Percentiles rank a stretch among this genome's conserved stretches.
These are phyloP conservation scores for Aspergillus heteromorphus DNA, from an alignment of 495 filamentous ascomycete species.

Conservation along the genomic window DNA sequence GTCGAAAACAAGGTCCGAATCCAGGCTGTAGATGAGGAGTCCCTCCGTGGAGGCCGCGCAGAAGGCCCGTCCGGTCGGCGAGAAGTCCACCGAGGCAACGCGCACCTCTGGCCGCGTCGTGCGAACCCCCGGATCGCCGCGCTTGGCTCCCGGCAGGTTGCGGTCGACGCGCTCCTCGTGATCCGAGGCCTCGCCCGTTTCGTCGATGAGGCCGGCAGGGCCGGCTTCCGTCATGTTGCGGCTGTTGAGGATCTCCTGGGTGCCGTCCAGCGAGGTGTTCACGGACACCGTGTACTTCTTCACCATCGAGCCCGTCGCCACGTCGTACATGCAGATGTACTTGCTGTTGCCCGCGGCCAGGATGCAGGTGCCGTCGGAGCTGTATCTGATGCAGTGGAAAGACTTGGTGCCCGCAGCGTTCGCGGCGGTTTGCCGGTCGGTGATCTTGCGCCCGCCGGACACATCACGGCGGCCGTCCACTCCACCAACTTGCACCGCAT, in stretches of 20 bases:
- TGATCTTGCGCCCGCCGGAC: constrained; percentile 82
- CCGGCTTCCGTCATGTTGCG: constrained; percentile 86
- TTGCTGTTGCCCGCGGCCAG: constrained; percentile 93
- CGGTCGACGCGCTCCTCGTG: constrained; percentile 77
- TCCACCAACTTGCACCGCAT: constrained; percentile 73
- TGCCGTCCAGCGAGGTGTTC: constrained; percentile 90
- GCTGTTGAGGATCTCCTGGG: constrained; percentile 94
- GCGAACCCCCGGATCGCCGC: constrained; percentile 75
- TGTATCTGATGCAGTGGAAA: constrained; percentile 84
- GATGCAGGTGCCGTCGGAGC: constrained; percentile 83
- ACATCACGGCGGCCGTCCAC: constrained; percentile 88
- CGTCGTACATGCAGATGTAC: constrained; percentile 93
- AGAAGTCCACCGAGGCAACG: constrained; percentile 81
- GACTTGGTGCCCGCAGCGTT: constrained; percentile 84
- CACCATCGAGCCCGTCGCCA: constrained; percentile 78
- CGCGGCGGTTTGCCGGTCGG: constrained; percentile 83
- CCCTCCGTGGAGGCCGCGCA: constrained; percentile 95
- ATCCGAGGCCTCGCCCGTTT: constrained; percentile 83
- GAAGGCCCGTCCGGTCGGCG: constrained; percentile 81
- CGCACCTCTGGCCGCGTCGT: constrained; percentile 75
- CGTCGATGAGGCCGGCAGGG: constrained; percentile 73
- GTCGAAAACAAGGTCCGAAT: constrained; percentile 74
- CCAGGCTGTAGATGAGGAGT: constrained; percentile 84
- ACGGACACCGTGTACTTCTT: constrained; percentile 93
- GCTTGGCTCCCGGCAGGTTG: constrained; percentile 80